Base-by-base conservation (phyloP, 2,329 filamentous ascomycete genomes). In the Venturia carpophila region DNA sequence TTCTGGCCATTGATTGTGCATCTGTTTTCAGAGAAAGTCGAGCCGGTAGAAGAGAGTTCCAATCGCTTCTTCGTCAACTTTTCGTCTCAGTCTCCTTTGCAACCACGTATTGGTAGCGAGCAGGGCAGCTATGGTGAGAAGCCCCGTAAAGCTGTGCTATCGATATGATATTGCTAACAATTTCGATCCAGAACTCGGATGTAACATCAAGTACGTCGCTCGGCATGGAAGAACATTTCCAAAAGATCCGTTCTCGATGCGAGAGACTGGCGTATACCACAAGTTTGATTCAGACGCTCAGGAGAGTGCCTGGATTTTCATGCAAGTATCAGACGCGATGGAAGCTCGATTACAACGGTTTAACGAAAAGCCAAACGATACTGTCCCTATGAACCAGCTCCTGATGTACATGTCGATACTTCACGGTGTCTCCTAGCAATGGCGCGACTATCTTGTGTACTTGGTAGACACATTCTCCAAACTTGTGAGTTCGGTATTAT, bases 191-290 rank as follows among this genome's bases (percentile, higher is more conserved):
- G 67, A 65, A 2, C 65, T 68, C 47, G 63, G 62, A 30, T 68
- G 67, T 27, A 67, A 68, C 47, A 63, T 68, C 43, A 68, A 68
- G 34, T 68, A 67, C 52, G 66, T 68, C 13, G 63, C 66, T 42
- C 60, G 56, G 24, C 67, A 68, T 47, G 67, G 67, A 6, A 47
- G 67, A 60, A 15, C n/a, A 7, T 63, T 61, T n/a, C 66, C 65
- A 19, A 66, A 58, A 15, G 67, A 68, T 58, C 67, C 67, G 19
- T 68, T 65, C 47, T 67, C 66, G 7, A 63, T 68, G 43, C 34
- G 67, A 66, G 64, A 68, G 24, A 47, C 63, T 27, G 67, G 67
- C 64, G 47, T 68, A 66, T 62, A 60, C 66, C 24, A 65, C 60
- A n/a, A 66, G 66, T 64, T 55, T 66, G 4, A 64, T 66, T 47